Evolutionary conservation across 345 rosid genomes (phyloP), one percentile per base, ranked within the genome.

Genomic region (Salix exigua): DNA sequence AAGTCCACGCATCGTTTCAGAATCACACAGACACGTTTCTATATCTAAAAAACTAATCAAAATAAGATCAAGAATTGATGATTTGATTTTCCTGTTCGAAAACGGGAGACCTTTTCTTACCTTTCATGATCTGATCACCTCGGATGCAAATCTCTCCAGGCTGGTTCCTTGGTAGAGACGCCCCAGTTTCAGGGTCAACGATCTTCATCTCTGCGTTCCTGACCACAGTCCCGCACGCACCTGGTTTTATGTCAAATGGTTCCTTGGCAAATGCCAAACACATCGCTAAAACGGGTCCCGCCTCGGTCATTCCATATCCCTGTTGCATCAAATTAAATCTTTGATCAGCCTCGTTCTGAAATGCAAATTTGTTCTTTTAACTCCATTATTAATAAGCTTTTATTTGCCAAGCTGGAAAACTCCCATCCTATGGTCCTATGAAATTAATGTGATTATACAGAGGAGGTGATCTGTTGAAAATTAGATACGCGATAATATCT

Each of bases 241-340:
- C 98, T 0, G 94, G 84, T 78, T 93, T 95, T 2, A 91, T 87
- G 31, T 87, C 83, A 19, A 86, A 91, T 0, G 97, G 96, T 19
- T 88, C 79, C 66, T 93, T 95, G 0, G 99, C 98, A 78, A 95
- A 93, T 13, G 94, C 90, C 75, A 88, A 77, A 67, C 97, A 85
- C 91, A 90, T 91, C 1, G 99, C 88, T 53, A 95, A 80, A 37
- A 93, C 94, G 0, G 96, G 96, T 28, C 97, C 98, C 10, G 98
- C 93, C 80, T 95, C 98, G 1, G 99, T 95, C 99, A 93, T 93
- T 35, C 99, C 99, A 72, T 94, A 94, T n/a, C 98, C 94, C 98
- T 94, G 73, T 55, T 9, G n/a, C 23, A 55, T n/a, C 62, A 55
- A n/a, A 55, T 55, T 4, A 55, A 55, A 23, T 9, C 62, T 8